phyloP scores from a whole-genome alignment of 257 asterid genomes.

The Fraxinus cuspidata region DNA sequence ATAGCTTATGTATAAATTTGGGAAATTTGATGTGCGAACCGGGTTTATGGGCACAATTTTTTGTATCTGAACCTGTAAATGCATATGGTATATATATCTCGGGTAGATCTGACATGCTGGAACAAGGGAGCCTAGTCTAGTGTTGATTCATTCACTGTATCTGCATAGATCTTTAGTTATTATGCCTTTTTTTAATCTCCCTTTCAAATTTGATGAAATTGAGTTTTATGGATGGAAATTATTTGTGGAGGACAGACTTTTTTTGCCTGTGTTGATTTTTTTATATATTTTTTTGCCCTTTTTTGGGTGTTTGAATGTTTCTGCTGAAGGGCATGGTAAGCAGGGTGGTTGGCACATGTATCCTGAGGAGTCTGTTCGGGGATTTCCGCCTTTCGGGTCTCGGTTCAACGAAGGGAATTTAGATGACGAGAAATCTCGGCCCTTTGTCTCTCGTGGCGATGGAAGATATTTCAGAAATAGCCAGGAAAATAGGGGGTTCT shows the following conservation, averaged over 20 bases:
- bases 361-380: slow-evolving; percentile 69
- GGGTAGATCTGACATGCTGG: slow-evolving; percentile 52
- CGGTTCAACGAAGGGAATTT: slow-evolving; percentile 65
- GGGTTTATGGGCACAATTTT: slow-evolving; percentile 18
- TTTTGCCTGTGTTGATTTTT: slow-evolving; percentile 29
- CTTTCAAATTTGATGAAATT: not conserved
- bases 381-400: slow-evolving; percentile 59
- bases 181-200: slow-evolving; percentile 6
- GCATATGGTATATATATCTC: slow-evolving; percentile 14
- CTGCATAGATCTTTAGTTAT: slow-evolving; percentile 36
- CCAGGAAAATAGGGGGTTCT: slow-evolving; percentile 70
- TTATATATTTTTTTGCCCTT: slow-evolving; percentile 20
- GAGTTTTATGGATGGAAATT: not conserved
- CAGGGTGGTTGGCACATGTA: slow-evolving; percentile 87
- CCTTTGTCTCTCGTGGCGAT: slow-evolving; percentile 55
- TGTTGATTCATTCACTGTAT: slow-evolving; percentile 14
- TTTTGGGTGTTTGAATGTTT: slow-evolving; percentile 37
- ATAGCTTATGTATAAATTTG: slow-evolving; percentile 8
- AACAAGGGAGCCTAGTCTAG: not conserved
- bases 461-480: slow-evolving; percentile 61
- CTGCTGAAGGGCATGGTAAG: slow-evolving; percentile 94
- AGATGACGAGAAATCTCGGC: slow-evolving; percentile 68
- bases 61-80: not conserved
- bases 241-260: slow-evolving; percentile 13
- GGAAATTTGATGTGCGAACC: slow-evolving; percentile 8